Conservation (phyloP, 306 rosid species). For the Arachis hypogaea region DNA sequence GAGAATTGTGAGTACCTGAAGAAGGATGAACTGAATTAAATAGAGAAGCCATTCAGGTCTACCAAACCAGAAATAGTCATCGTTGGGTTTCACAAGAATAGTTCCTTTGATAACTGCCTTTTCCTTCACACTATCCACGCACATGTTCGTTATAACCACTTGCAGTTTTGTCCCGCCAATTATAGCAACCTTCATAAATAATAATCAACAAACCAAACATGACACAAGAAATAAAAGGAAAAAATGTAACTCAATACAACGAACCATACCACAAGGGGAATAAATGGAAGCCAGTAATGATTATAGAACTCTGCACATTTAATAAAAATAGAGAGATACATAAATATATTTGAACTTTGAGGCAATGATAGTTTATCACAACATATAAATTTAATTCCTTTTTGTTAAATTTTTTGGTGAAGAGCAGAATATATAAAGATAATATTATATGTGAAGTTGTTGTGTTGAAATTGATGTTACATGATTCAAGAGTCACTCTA, state of each 20-base stretch:
- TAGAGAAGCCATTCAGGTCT: constrained; percentile 65
- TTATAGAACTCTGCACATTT: constrained; percentile 58
- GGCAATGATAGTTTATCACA: too few species aligned
- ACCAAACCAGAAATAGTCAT: constrained; percentile 65
- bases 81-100: constrained; percentile 56
- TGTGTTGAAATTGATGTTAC: too few species aligned
- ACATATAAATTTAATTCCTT: too few species aligned
- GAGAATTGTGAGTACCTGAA: constrained; percentile 42
- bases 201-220: not conserved
- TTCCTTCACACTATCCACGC: constrained; percentile 55
- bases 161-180: constrained; percentile 68
- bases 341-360: too few species aligned
- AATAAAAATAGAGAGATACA: too few species aligned
- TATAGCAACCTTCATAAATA: constrained; percentile 51
- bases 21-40: constrained; percentile 58
- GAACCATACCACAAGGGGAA: constrained; percentile 63
- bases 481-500: too few species aligned
- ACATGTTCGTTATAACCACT: constrained; percentile 64
- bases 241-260: not conserved
- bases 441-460: too few species aligned
- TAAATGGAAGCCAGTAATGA: constrained; percentile 74
- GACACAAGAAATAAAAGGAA: too few species aligned
- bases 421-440: too few species aligned
- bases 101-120: constrained; percentile 57
- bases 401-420: too few species aligned